A percentile compares a stretch with the other conserved stretches of the same genome.
phyloP scores from a whole-genome alignment of 2,329 filamentous ascomycete species.

The Fragosphaeria purpurea region DNA sequence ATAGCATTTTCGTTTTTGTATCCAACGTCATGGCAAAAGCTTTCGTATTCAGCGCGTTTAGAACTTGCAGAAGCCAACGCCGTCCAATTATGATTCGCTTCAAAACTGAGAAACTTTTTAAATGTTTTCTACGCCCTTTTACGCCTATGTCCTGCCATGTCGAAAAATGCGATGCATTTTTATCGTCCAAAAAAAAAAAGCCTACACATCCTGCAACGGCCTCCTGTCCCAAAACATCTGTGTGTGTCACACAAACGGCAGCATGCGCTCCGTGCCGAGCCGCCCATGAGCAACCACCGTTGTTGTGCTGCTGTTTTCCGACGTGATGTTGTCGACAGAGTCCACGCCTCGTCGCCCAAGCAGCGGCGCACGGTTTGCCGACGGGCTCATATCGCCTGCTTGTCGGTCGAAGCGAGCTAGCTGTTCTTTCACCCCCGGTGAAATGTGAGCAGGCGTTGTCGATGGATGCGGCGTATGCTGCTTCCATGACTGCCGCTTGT shows the following conservation, averaged over 20 bases:
- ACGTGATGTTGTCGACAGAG: constrained; percentile 4
- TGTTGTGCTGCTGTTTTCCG: constrained; percentile 2
- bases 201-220: too few relatives aligned
- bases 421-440: background rate
- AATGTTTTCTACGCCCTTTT: too few relatives aligned
- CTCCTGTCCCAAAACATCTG: too few relatives aligned
- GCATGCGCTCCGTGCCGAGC: constrained; percentile 2
- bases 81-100: too few relatives aligned
- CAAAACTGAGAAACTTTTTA: too few relatives aligned
- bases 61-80: too few relatives aligned
- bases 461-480: constrained; percentile 1
- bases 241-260: constrained; percentile 5
- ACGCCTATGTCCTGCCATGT: too few relatives aligned
- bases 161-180: too few relatives aligned
- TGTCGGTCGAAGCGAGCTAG: background rate
- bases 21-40: too few relatives aligned
- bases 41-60: too few relatives aligned
- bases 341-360: background rate
- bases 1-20: too few relatives aligned
- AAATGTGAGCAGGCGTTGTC: background rate
- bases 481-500: background rate
- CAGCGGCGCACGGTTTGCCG: background rate
- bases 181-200: too few relatives aligned
- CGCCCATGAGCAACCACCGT: constrained; percentile 5
- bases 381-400: background rate